These are phyloP conservation scores for Xylariomycetidae sp. DNA, from an alignment of 2,329 filamentous ascomycete genomes.

Conservation along the genomic window DNA sequence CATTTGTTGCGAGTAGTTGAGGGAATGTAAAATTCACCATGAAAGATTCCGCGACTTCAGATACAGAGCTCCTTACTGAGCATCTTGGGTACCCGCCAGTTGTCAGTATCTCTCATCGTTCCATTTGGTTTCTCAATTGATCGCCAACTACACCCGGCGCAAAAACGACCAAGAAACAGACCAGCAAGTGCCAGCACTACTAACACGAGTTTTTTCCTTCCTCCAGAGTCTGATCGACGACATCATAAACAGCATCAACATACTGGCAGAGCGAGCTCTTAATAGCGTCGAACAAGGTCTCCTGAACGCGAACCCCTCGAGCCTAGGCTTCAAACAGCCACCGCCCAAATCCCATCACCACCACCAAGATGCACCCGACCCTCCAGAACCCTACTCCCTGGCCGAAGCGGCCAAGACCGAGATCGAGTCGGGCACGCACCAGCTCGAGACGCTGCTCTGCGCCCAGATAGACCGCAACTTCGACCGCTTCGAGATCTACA, in stretches of 20 bases:
- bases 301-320: conserved; percentile 64
- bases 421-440: conserved; percentile 83
- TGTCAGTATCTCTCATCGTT: conserved; percentile 46
- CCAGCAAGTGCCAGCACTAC: too few relatives aligned
- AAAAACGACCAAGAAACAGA: conserved; percentile 9
- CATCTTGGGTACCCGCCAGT: conserved; percentile 93
- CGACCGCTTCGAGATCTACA: conserved; percentile 84
- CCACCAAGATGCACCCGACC: conserved; percentile 34
- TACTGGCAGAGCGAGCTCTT: conserved; percentile 84
- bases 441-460: conserved; percentile 77
- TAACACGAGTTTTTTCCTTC: too few relatives aligned
- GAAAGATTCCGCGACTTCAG: conserved; percentile 30
- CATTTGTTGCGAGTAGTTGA: too few relatives aligned
- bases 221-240: conserved; percentile 89
- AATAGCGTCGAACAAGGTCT: conserved; percentile 84
- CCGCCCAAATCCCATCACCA: conserved; percentile 35
- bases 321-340: conserved; percentile 71
- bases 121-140: conserved; percentile 2
- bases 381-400: conserved; percentile 32
- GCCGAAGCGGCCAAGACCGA: conserved; percentile 51
- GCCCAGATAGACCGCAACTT: conserved; percentile 80
- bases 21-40: conserved; percentile 26
- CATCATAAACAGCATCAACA: conserved; percentile 95
- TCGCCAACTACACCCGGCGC: too few relatives aligned
- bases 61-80: conserved; percentile 77